These are phyloP conservation scores for Mycena belliarum DNA, from an alignment of 768 basidiomycete genomes.

Conservation along the genomic window DNA sequence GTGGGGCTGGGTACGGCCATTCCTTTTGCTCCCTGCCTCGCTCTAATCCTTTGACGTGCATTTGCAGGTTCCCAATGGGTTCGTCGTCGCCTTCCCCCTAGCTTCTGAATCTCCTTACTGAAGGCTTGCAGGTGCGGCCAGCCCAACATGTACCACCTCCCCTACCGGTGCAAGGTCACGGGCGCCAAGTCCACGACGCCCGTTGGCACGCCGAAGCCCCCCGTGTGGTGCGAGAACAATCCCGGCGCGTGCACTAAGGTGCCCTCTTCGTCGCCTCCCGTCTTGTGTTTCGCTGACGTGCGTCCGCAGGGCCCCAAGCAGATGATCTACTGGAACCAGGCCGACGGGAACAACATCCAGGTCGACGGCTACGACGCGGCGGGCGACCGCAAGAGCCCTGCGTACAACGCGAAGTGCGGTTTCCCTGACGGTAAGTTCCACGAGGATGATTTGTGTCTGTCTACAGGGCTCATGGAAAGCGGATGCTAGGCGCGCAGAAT, in stretches of 20 bases:
- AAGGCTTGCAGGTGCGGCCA: conserved; percentile 43
- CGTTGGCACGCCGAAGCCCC: conserved; percentile 43
- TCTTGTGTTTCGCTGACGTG: too few relatives aligned
- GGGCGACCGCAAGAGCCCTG: conserved; percentile 45
- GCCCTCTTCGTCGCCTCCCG: too few relatives aligned
- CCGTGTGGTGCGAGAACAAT: conserved; percentile 55
- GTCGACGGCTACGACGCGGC: conserved; percentile 41
- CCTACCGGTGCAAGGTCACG: conserved; percentile 52
- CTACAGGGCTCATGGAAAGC: not conserved
- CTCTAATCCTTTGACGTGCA: not conserved
- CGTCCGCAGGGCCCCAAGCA: conserved; percentile 48
- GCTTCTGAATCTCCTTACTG: too few relatives aligned
- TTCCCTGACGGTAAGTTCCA: conserved; percentile 44
- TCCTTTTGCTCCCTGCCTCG: not conserved
- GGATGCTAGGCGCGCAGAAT: conserved; percentile 39
- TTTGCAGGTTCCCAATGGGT: conserved; percentile 42
- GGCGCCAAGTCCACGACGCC: conserved; percentile 40
- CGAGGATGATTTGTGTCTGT: not conserved
- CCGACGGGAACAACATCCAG: conserved; percentile 47
- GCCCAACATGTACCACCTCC: conserved; percentile 52
- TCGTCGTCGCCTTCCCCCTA: conserved; percentile 5
- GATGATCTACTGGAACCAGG: conserved; percentile 57
- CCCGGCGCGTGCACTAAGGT: conserved; percentile 36
- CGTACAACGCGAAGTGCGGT: conserved; percentile 50
- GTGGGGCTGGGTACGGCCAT: conserved; percentile 52